phyloP scores from a whole-genome alignment of 1,284 basidiomycete genomes.

The Ustilago tritici region DNA sequence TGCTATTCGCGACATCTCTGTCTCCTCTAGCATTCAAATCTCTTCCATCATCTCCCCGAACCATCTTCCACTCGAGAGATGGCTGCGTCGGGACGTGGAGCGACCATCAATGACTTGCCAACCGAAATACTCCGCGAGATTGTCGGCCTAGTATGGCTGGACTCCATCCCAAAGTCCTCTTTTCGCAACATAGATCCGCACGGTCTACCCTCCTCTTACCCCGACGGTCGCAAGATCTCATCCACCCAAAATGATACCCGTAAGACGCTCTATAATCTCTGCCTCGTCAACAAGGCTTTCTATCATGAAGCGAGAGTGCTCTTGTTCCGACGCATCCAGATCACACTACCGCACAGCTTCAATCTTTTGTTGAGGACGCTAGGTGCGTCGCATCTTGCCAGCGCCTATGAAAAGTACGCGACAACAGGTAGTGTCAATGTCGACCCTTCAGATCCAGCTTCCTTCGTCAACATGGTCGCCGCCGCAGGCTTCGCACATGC shows the following conservation, averaged over 20 bases:
- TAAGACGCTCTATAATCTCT: conserved; percentile 62
- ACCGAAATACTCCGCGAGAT: conserved; percentile 62
- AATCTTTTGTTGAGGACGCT: conserved; percentile 60
- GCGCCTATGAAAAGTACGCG: conserved; percentile 60
- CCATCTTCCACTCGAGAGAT: conserved; percentile 30
- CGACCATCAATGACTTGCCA: conserved; percentile 52
- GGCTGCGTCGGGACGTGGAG: conserved; percentile 35
- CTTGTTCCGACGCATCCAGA: conserved; percentile 64
- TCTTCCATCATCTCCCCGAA: background rate
- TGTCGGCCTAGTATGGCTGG: conserved; percentile 60
- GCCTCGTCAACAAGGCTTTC: conserved; percentile 64
- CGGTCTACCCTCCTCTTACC: conserved; percentile 62
- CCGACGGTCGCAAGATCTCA: conserved; percentile 59
- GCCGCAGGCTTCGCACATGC: conserved; percentile 65
- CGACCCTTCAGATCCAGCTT: conserved; percentile 55
- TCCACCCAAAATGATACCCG: conserved; percentile 59
- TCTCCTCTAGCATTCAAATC: background rate
- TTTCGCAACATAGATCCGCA: conserved; percentile 65
- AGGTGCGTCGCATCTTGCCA: conserved; percentile 59
- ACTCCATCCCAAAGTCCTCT: conserved; percentile 60
- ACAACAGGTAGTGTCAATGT: conserved; percentile 50
- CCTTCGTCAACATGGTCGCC: conserved; percentile 63
- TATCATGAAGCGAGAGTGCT: conserved; percentile 64
- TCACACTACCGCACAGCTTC: conserved; percentile 67
- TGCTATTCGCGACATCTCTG: background rate